Base-by-base conservation (phyloP, 2,329 filamentous ascomycete genomes). In the Arthrinium phaeospermum region DNA sequence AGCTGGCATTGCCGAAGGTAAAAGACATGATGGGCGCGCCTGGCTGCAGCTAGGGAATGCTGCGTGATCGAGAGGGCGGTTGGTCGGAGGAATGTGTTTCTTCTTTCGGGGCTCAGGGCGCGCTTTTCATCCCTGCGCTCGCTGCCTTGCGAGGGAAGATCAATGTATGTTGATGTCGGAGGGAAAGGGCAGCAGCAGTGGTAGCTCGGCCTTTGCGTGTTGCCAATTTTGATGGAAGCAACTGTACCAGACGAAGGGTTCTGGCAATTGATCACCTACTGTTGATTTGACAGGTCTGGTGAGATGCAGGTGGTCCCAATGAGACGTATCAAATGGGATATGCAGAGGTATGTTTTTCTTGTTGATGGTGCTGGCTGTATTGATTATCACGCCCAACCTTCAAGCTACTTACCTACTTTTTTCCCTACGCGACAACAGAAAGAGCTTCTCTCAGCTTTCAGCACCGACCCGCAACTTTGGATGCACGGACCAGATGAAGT, bases 1-100 rank as follows among this genome's bases (percentile, higher is more conserved):
- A 77, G 44, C 79, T 78, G 75, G 73, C 78, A 41, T 77, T 70
- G 61, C 81, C 80, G 73, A 84, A 84, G 72, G 47, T 77, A 71
- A 82, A 79, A 45, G 81, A 79, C 80, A 82, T 82, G 70, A 71
- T 76, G 74, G 64, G 57, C 71, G 53, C 70, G 53, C 47, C 41
- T 75, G 61, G 71, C 74, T 68, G 68, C 71, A 46, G 70, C 67
- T 68, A 70, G 44, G 70, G 72, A 74, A 73, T 74, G 72, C 44
- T 45, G 67, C 68, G 70, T 53, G n/a, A 49, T 69, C 45, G 41
- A 68, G 61, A 46, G 44, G 67, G 41, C 14, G n/a, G 67, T 69
- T 49, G 67, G 67, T n/a, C 47, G 13, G 67, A 69, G 67, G 67
- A 49, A 69, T 69, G 44, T 30, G 67, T 37, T 69, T 69, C 67